phyloP scores from a whole-genome alignment of 2,329 filamentous ascomycete species.

The Colletotrichum brevisporum region DNA sequence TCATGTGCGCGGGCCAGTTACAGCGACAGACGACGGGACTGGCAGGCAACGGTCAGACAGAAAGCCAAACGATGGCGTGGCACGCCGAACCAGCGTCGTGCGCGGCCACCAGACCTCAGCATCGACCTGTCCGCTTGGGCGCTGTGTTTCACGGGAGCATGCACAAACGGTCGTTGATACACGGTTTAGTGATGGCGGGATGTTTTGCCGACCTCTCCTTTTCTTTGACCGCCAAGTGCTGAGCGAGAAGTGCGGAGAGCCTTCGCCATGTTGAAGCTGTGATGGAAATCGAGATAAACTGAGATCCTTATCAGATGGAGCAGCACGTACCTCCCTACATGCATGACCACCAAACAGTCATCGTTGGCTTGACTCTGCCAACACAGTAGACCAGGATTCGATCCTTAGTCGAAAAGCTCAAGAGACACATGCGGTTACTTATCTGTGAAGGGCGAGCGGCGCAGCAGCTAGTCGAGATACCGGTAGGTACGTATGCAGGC shows the following conservation, averaged over 20 bases:
- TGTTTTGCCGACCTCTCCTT: too few species aligned
- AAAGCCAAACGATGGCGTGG: slow-evolving; percentile 3
- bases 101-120: slow-evolving; percentile 8
- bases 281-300: too few species aligned
- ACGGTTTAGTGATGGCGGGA: neutral
- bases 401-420: too few species aligned
- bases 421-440: neutral
- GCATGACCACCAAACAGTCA: too few species aligned
- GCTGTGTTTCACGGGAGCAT: slow-evolving; percentile 17
- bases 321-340: too few species aligned
- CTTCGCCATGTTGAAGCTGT: too few species aligned
- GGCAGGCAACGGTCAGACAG: slow-evolving; percentile 2
- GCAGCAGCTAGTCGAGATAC: slow-evolving; percentile 16
- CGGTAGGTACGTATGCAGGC: neutral
- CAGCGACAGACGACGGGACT: slow-evolving; percentile 6
- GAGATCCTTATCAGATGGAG: too few species aligned
- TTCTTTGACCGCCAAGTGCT: too few species aligned
- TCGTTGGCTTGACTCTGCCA: too few species aligned
- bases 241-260: neutral
- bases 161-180: slow-evolving; percentile 1
- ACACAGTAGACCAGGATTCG: too few species aligned
- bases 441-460: neutral
- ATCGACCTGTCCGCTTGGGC: slow-evolving; percentile 13
- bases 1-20: neutral
- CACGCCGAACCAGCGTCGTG: neutral